Evolutionary conservation across 179 eudicot genomes (phyloP).

Genomic region (Drosera spatulata): DNA sequence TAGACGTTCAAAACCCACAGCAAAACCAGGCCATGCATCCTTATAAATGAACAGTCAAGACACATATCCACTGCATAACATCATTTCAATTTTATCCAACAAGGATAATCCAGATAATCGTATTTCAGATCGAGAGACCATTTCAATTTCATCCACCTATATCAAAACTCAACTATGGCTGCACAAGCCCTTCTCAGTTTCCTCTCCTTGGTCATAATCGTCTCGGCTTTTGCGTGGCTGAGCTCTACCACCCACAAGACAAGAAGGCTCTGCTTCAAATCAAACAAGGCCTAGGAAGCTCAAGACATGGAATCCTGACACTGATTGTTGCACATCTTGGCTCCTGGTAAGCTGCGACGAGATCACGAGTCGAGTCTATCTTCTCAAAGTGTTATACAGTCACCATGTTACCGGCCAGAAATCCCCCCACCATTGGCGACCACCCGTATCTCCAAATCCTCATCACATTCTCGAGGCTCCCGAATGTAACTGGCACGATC

Average conservation of each 20-base stretch:
- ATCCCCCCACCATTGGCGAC: slow-evolving; percentile 21
- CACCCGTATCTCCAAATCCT: slow-evolving; percentile 19
- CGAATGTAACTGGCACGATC: slow-evolving; percentile 23
- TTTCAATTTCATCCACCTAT: no score
- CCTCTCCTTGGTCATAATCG: neutral
- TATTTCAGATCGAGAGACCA: no score
- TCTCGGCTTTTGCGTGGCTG: neutral
- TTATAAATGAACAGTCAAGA: no score
- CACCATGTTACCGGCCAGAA: slow-evolving; percentile 22
- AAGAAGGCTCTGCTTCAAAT: slow-evolving; percentile 35
- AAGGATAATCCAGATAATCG: no score
- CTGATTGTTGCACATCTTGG: slow-evolving; percentile 35
- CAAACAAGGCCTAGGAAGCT: slow-evolving; percentile 21
- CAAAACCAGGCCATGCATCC: no score
- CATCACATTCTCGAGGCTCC: slow-evolving; percentile 16
- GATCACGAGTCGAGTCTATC: slow-evolving; percentile 24
- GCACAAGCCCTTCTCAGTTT: neutral
- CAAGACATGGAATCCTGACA: slow-evolving; percentile 13
- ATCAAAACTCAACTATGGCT: no score
- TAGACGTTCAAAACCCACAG: no score
- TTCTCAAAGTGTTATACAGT: slow-evolving; percentile 11
- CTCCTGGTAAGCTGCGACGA: slow-evolving; percentile 21
- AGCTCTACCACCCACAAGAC: slow-evolving; percentile 33
- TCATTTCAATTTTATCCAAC: no score
- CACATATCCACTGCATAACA: no score